phyloP scores from a whole-genome alignment of 2,329 filamentous ascomycete species.

The Dendrostoma leiphaemia region DNA sequence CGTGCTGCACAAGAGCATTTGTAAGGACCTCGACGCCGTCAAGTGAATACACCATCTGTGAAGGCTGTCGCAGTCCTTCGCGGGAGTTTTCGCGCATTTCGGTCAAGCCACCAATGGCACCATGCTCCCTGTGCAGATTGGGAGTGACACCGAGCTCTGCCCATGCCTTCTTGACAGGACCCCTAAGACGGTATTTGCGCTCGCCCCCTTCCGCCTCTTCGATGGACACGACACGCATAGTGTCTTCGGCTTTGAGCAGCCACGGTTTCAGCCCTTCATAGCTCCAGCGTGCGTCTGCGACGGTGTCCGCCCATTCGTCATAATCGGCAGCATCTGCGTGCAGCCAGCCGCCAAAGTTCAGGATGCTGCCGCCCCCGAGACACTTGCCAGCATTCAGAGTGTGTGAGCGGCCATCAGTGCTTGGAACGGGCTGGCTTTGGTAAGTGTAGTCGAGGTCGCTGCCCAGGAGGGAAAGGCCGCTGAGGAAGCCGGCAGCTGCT shows the following conservation, averaged over 20 bases:
- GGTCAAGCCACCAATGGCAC: conserved; percentile 32
- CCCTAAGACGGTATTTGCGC: conserved; percentile 37
- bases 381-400: conserved; percentile 22
- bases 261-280: conserved; percentile 45
- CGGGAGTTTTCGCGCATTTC: conserved; percentile 26
- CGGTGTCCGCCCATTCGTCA: conserved; percentile 21
- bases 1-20: conserved; percentile 23
- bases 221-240: conserved; percentile 30
- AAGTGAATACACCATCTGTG: conserved; percentile 25
- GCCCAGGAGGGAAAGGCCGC: conserved; percentile 22
- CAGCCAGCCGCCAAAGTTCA: conserved; percentile 28
- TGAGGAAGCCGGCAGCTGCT: conserved; percentile 21
- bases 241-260: conserved; percentile 37
- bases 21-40: conserved; percentile 26
- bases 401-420: conserved; percentile 21
- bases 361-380: conserved; percentile 25
- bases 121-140: conserved; percentile 27
- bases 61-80: conserved; percentile 23
- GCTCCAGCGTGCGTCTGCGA: conserved; percentile 40
- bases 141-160: conserved; percentile 35
- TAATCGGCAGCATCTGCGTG: conserved; percentile 27
- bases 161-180: conserved; percentile 36
- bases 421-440: conserved; percentile 21
- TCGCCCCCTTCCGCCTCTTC: conserved; percentile 22
- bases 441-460: conserved; percentile 25